Evolutionary conservation across 345 rosid species (phyloP).

Genomic region (Diplotaxis tenuifolia): DNA sequence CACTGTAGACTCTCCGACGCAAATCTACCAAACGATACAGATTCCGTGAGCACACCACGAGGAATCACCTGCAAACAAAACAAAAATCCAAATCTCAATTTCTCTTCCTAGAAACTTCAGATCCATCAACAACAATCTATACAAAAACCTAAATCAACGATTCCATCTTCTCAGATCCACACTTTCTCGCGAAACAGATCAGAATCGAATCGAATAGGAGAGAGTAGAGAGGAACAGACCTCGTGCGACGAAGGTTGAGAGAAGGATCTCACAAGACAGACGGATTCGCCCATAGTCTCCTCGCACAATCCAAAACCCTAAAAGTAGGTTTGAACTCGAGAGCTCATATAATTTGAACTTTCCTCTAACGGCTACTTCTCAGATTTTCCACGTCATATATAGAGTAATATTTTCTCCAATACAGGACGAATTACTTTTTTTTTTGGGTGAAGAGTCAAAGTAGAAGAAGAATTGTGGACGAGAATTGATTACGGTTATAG

Average conservation of each 20-base stretch:
- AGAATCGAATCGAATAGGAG: background rate
- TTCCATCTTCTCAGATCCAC: background rate
- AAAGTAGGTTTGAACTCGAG: conserved; percentile 22
- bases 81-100: conserved; percentile 2
- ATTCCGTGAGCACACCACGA: conserved; percentile 59
- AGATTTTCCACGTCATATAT: conserved; percentile 11
- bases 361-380: conserved; percentile 32
- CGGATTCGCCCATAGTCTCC: conserved; percentile 30
- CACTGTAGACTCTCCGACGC: conserved; percentile 77
- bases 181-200: background rate
- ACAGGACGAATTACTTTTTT: background rate
- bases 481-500: background rate
- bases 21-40: conserved; percentile 81
- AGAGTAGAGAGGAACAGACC: conserved; percentile 41
- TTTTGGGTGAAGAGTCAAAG: background rate
- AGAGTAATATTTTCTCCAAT: background rate
- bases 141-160: background rate
- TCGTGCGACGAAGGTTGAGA: conserved; percentile 76
- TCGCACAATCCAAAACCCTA: conserved; percentile 22
- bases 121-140: background rate
- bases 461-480: background rate
- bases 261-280: conserved; percentile 67
- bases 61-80: conserved; percentile 57
- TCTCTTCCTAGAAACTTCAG: background rate
- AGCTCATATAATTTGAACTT: conserved; percentile 21